Evolutionary conservation across 352 stramenopile genomes (phyloP), one percentile per base, ranked within the genome.

Genomic region (Phytophthora syringae): DNA sequence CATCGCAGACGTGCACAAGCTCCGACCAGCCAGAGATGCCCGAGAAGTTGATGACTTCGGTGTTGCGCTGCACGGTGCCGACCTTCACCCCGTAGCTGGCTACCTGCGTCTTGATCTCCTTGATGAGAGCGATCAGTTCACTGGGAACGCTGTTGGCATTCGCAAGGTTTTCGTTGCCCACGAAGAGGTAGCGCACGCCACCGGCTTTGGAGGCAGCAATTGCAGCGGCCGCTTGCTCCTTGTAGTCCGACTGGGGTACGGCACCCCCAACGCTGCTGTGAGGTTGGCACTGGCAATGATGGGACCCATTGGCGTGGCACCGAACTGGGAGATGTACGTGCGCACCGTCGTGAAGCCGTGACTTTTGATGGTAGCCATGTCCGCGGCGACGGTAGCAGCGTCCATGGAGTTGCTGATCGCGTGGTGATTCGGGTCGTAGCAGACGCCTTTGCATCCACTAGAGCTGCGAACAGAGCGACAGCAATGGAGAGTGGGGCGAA

Each of bases 401-500:
- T 76, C 60, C 37, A 69, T 64, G 11, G 34, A 39, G 18, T 52
- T 66, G 52, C 39, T 75, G 9, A 25, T 28, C 24, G 28, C 34
- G 65, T 87, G 80, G 60, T 85, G 80, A 58, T 85, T 65, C 1
- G 82, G 82, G 66, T 91, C 82, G 55, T 83, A 91, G 72, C 82
- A 91, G 16, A 91, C 76, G 32, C 82, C 80, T 18, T 84, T 81
- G 78, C 82, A 30, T 63, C 69, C 30, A 77, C 78, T 49, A 63
- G 60, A 51, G 70, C 52, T 24, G 49, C 50, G 10, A 78, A 3
- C 36, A 64, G 44, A 16, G 63, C 47, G 40, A 78, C 52, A 44
- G 44, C 50, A 20, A 75, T 16, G 44, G 67, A 57, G 44, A 70
- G 25, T 22, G 56, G 71, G 5, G 65, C 32, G 28, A 72, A 69